These are phyloP conservation scores for Kodamaea plutei DNA, from an alignment of 1,139 yeast species.

Conservation along the genomic window DNA sequence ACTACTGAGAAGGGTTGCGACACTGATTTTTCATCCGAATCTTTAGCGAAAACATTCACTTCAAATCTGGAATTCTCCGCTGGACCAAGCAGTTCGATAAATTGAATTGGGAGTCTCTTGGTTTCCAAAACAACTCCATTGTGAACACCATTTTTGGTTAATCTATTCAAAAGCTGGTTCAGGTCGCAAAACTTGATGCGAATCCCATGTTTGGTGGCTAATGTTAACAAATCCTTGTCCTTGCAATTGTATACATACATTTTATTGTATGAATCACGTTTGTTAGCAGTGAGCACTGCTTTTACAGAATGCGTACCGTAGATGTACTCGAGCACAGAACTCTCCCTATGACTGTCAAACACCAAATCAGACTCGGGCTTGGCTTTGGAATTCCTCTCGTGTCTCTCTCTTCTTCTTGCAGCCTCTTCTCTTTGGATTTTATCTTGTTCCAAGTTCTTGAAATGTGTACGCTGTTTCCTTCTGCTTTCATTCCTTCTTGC, in stretches of 20 bases:
- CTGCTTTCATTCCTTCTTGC: constrained; percentile 36
- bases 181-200: constrained; percentile 39
- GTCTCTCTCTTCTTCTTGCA: constrained; percentile 8
- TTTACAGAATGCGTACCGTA: constrained; percentile 75
- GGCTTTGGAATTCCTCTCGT: constrained; percentile 7
- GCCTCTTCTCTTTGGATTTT: constrained; percentile 10
- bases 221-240: constrained; percentile 31
- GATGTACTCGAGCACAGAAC: constrained; percentile 61
- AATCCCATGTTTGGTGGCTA: constrained; percentile 46
- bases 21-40: constrained; percentile 16
- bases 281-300: constrained; percentile 60
- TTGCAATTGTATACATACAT: constrained; percentile 46
- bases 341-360: constrained; percentile 14
- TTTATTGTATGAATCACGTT: constrained; percentile 50
- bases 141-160: constrained; percentile 72
- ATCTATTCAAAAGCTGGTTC: constrained; percentile 54
- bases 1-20: constrained; percentile 7
- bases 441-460: constrained; percentile 8
- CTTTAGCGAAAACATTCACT: constrained; percentile 11
- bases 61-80: constrained; percentile 20
- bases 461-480: constrained; percentile 15
- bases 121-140: constrained; percentile 77
- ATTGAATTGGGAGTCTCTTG: constrained; percentile 48
- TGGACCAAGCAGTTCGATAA: constrained; percentile 33
- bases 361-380: not conserved